Conservation (phyloP, 2,329 filamentous ascomycete genomes). For the Penicillium sp. region DNA sequence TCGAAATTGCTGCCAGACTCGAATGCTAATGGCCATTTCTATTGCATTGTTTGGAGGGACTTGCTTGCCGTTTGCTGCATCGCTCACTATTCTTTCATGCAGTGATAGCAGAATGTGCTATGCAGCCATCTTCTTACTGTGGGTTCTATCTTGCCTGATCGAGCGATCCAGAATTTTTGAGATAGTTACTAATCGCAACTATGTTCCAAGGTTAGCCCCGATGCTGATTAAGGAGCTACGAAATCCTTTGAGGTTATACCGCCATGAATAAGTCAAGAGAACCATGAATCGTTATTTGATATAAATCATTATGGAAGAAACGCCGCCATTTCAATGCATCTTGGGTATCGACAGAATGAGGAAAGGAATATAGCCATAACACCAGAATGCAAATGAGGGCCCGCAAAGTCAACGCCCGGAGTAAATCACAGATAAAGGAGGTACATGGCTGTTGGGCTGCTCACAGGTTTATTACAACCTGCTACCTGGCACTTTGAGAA, state of each 20-base stretch:
- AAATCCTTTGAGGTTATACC: neutral
- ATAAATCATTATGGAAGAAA: conserved; percentile 10
- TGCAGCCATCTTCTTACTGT: too few species aligned
- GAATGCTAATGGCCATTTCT: too few species aligned
- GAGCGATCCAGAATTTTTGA: too few species aligned
- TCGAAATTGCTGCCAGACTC: too few species aligned
- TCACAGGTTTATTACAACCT: conserved; percentile 41
- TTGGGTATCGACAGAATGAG: conserved; percentile 21
- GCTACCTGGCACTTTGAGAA: conserved; percentile 45
- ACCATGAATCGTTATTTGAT: neutral
- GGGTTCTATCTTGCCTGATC: too few species aligned
- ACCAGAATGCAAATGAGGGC: conserved; percentile 19
- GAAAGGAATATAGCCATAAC: conserved; percentile 12
- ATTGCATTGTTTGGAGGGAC: too few species aligned
- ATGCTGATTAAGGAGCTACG: neutral
- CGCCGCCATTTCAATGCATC: conserved; percentile 18
- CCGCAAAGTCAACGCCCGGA: neutral
- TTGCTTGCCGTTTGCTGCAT: too few species aligned
- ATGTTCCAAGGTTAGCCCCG: too few species aligned
- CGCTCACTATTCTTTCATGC: too few species aligned
- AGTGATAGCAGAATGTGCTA: too few species aligned
- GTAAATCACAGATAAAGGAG: conserved; percentile 45
- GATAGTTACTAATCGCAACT: too few species aligned
- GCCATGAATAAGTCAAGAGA: neutral
- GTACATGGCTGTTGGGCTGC: conserved; percentile 41